Evolutionary conservation across 225 moss, liverwort and hornwort genomes (phyloP), one percentile per base, ranked within the genome.

Genomic region (Neckera pumila): DNA sequence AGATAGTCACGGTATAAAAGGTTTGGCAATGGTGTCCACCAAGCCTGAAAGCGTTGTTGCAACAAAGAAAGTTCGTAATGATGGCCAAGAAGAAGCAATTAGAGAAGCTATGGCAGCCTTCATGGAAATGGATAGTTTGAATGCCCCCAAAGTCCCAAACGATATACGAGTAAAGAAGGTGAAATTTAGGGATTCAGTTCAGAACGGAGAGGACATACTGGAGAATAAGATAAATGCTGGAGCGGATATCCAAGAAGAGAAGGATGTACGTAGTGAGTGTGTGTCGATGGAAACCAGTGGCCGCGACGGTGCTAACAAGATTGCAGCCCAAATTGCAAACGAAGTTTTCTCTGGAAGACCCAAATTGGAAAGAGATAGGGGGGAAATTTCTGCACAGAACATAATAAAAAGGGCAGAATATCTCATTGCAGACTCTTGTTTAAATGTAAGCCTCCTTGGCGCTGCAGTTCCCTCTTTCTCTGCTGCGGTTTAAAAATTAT

Each of bases 21-120:
- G 38, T 54, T 70, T 79, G 64, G 74, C 83, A 57, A 60, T 79
- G 77, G 77, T 86, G n/a, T 83, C 83, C 65, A n/a, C 75, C 73
- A 86, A 88, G 57, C 49, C 79, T 71, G 88, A 83, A 86, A 59
- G 61, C 34, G 70, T 65, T 53, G n/a, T n/a, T 60, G 65, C 86
- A 59, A 11, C 61, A 65, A 73, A 78, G 33, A 82, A 61, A 72
- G 61, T 43, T 67, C 88, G 80, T 59, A 56, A 80, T 49, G 87
- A 89, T 74, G 80, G 83, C 70, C 91, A 90, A 79, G 79, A 82
- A 82, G 79, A 67, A 57, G 92, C 89, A 61, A 89, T 93, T 49
- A 87, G 89, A 90, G 92, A 87, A 86, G 93, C 93, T 76, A 86
- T 93, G 93, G 58, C 92, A 33, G 85, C 71, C 33, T 80, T 92